Evolutionary conservation across 2,329 filamentous ascomycete species (phyloP).

Genomic region (Amauroascus niger): DNA sequence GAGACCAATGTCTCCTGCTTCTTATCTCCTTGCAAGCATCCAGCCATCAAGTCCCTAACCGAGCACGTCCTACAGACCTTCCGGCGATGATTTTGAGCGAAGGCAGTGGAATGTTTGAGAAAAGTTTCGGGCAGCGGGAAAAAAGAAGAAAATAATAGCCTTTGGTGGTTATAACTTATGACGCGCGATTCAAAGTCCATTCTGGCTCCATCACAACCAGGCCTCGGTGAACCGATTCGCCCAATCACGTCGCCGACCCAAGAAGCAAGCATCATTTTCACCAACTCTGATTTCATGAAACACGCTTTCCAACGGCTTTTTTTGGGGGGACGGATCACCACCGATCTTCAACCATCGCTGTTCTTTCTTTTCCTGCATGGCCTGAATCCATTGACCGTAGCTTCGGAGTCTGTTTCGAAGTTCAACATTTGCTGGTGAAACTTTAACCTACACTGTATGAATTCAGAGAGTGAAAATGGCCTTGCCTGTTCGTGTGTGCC

Average conservation of each 20-base stretch:
- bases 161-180: background rate
- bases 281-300: background rate
- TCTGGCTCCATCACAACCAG: background rate
- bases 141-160: background rate
- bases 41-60: no score
- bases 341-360: background rate
- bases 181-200: no score
- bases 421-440: background rate
- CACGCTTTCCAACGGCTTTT: conserved; percentile 11
- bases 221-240: background rate
- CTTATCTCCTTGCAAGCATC: no score
- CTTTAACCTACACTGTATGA: background rate
- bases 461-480: background rate
- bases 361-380: background rate
- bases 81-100: no score
- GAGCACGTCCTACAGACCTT: no score
- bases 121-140: no score
- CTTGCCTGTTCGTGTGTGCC: background rate
- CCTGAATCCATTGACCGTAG: background rate
- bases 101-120: no score
- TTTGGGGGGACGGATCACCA: conserved; percentile 4
- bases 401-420: background rate
- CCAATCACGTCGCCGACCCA: conserved; percentile 1
- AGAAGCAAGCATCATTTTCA: background rate
- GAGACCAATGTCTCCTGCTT: no score